phyloP scores from a whole-genome alignment of 2,329 filamentous ascomycete genomes.

The Aspergillus jensenii region DNA sequence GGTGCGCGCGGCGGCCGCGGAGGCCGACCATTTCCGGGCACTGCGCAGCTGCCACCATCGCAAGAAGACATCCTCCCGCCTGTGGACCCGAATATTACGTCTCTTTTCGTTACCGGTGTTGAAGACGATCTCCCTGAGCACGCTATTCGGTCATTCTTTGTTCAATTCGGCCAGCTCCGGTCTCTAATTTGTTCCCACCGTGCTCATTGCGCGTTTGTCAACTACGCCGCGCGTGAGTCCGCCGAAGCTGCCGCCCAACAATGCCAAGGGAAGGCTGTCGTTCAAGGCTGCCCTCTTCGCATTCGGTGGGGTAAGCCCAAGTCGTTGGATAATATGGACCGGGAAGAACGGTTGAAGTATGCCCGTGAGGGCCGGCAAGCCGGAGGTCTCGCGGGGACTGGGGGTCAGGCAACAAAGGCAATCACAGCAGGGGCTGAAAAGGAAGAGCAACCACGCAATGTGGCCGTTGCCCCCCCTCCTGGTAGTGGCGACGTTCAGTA shows the following conservation, averaged over 20 bases:
- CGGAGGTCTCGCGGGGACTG: conserved; percentile 50
- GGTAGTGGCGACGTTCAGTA: conserved; percentile 78
- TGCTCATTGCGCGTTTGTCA: conserved; percentile 95
- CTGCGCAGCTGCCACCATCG: conserved; percentile 73
- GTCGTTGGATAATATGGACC: conserved; percentile 86
- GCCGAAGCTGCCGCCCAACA: conserved; percentile 83
- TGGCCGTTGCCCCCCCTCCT: conserved; percentile 71
- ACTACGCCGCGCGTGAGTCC: conserved; percentile 79
- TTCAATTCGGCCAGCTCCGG: conserved; percentile 82
- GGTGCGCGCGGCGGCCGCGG: conserved; percentile 47
- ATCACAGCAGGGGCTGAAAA: conserved; percentile 40
- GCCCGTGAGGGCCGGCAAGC: conserved; percentile 71
- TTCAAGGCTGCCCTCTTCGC: conserved; percentile 85
- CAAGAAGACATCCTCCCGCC: conserved; percentile 86
- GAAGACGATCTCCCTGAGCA: conserved; percentile 95
- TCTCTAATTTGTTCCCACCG: conserved; percentile 95
- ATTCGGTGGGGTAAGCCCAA: conserved; percentile 93
- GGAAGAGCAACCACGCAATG: conserved; percentile 32
- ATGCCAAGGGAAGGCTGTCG: conserved; percentile 83
- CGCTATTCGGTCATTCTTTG: conserved; percentile 87
- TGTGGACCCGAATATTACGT: conserved; percentile 80
- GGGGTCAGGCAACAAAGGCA: conserved; percentile 31
- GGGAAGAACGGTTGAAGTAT: conserved; percentile 78
- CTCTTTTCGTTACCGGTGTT: conserved; percentile 89
- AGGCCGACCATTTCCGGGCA: conserved; percentile 65